Conservation (phyloP, 2,329 filamentous ascomycete species). For the Amauroascus niger region DNA sequence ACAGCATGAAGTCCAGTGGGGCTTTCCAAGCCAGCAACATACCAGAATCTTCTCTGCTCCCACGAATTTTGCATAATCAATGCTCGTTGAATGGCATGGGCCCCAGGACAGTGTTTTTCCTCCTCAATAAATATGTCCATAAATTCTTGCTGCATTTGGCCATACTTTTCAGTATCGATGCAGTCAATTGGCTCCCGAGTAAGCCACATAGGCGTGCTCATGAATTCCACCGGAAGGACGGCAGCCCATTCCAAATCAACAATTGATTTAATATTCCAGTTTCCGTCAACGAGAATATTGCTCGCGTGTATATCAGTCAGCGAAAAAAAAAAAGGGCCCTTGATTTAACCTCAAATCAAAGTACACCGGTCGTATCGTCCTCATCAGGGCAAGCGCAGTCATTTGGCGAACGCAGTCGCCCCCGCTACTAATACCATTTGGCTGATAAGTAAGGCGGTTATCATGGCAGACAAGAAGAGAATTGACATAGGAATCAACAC, state of each 20-base stretch:
- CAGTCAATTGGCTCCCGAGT: slow-evolving; percentile 16
- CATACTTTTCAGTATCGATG: slow-evolving; percentile 13
- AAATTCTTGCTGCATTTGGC: slow-evolving; percentile 10
- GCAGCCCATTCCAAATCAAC: slow-evolving; percentile 15
- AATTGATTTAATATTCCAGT: slow-evolving; percentile 4
- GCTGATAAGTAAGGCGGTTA: slow-evolving; percentile 21
- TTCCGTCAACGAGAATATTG: slow-evolving; percentile 2
- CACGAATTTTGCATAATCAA: neutral
- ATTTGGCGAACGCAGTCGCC: slow-evolving; percentile 20
- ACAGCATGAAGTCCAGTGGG: neutral
- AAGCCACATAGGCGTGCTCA: slow-evolving; percentile 25
- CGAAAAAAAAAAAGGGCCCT: neutral
- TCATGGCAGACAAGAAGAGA: slow-evolving; percentile 22
- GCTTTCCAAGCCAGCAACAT: neutral
- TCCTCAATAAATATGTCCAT: slow-evolving; percentile 12
- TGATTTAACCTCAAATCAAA: slow-evolving; percentile 6
- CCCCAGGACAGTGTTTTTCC: slow-evolving; percentile 3
- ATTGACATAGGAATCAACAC: slow-evolving; percentile 22
- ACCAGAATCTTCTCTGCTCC: neutral
- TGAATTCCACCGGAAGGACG: slow-evolving; percentile 25
- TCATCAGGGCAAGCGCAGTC: slow-evolving; percentile 24
- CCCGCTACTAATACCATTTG: slow-evolving; percentile 20
- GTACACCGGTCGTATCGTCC: slow-evolving; percentile 22
- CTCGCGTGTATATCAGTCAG: neutral
- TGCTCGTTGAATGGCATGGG: neutral